Evolutionary conservation across 179 eudicot genomes (phyloP), one percentile per base, ranked within the genome.

Genomic region (Carnegiea gigantea): DNA sequence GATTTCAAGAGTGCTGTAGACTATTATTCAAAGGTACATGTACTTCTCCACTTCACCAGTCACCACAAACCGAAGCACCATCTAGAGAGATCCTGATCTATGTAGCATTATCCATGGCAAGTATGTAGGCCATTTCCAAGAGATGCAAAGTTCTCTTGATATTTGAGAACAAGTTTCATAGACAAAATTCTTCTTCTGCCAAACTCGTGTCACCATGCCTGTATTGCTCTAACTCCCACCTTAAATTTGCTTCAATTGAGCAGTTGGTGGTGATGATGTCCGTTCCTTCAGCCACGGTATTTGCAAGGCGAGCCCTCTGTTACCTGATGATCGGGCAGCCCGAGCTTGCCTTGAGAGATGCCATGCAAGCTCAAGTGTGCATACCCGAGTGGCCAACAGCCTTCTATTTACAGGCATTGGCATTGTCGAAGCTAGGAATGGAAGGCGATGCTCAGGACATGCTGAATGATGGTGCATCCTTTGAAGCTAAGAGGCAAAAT

Each of bases 331-430:
- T 81, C 26, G 95, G 90, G 73, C 97, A 94, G 81, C 92, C 99
- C 0, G 99, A 95, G 81, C 92, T 91, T 21, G 99, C 99, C 7
- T 89, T 94, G 54, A 87, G 99, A 70, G 99, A 96, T 76, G 99
- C 99, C 4, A 96, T 96, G 99, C 99, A 96, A 83, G 99, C 99
- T 18, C 98, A 96, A 78, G 99, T 96, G 57, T 94, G 99, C 91
- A 88, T 94, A 82, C 97, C 98, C 0, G 99, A 94, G 89, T 96
- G 99, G 99, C 97, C 99, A 1, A 94, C 94, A 3, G 98, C 99
- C 81, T 96, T 94, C 84, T 96, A 96, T 85, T 83, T 96, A 83
- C 99, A 96, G 85, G 98, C 91, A 10, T 84, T 89, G 8, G 91
- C 91, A 0, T 85, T 89, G 60, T 87, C 89, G 30, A 89, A 89